A percentile compares a stretch with the other conserved stretches of the same genome.
Evolutionary conservation across 1,139 yeast species (phyloP).

Genomic region (Yarrowia galli): DNA sequence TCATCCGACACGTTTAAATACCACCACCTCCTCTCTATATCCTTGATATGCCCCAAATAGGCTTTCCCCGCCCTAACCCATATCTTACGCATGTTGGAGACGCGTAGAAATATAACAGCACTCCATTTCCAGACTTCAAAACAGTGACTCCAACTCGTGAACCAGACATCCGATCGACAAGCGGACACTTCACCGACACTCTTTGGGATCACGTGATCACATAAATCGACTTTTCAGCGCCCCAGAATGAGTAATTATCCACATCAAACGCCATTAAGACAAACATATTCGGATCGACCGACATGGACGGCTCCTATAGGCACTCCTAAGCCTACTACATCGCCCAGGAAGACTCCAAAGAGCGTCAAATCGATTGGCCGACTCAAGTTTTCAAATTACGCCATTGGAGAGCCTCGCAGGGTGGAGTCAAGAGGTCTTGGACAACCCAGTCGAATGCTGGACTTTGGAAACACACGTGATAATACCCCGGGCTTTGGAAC

Average conservation of each 20-base stretch:
- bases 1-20: neutral
- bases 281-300: conserved; percentile 16
- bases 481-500: neutral
- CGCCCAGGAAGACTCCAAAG: conserved; percentile 27
- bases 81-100: conserved; percentile 2
- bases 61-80: conserved; percentile 4
- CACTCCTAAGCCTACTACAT: conserved; percentile 27
- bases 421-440: conserved; percentile 15
- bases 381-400: conserved; percentile 7
- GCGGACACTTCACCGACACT: neutral
- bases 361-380: conserved; percentile 15
- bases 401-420: conserved; percentile 16
- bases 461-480: conserved; percentile 5
- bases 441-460: conserved; percentile 24
- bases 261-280: conserved; percentile 6
- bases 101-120: conserved; percentile 5
- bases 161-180: neutral
- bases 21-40: too few species aligned
- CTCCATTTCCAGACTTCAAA: neutral
- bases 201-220: neutral
- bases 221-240: neutral
- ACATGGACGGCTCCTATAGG: conserved; percentile 34
- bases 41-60: too few species aligned
- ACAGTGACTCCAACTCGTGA: neutral
- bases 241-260: conserved; percentile 18